Base-by-base conservation (phyloP, 805 yeast genomes). In the Schwanniomyces polymorphus region DNA sequence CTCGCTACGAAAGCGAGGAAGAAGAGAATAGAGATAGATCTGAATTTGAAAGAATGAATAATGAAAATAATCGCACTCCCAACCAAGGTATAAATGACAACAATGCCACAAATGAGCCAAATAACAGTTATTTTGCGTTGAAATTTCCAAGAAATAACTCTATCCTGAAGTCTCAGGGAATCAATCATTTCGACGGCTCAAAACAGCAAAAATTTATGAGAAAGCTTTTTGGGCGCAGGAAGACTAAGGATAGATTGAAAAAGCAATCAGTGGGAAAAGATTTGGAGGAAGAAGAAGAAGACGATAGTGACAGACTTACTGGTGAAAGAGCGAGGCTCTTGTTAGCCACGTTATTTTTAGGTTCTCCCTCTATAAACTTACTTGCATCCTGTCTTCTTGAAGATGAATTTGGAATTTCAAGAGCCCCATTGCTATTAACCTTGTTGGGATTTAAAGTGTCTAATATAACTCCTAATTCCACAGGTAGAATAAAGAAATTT, bases 351-450 rank as follows among this genome's bases (percentile, higher is more conserved):
- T 68, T 88, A 48, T 56, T 79, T 6, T 70, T 86, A 4, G 95
- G 88, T 9, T 75, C 85, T 10, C 91, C 97, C 0, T 86, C 88
- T 2, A 84, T 89, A 0, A 70, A 88, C 47, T 73, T 90, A 47
- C 74, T 90, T 5, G 90, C 94, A 4, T 81, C 95, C 1, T 78
- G 84, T 33, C 81, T 94, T 50, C 73, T 84, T 40, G 79, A 81
- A 44, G 97, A 91, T 62, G 96, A 89, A 49, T 80, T 78, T 53
- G 89, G 88, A 1, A 76, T 79, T 3, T 79, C 84, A 46, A 79
- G 97, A 50, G 94, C 96, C 0, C 97, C 99, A 1, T 73, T 92
- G 28, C 64, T 94, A 35, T 66, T 91, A 34, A 85, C 88, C 14
- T 80, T 91, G 64, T 59, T 94, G 21, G 86, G 89, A 5, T 73